Base-by-base conservation (phyloP, 2,329 filamentous ascomycete genomes). In the Cercospora janseana region DNA sequence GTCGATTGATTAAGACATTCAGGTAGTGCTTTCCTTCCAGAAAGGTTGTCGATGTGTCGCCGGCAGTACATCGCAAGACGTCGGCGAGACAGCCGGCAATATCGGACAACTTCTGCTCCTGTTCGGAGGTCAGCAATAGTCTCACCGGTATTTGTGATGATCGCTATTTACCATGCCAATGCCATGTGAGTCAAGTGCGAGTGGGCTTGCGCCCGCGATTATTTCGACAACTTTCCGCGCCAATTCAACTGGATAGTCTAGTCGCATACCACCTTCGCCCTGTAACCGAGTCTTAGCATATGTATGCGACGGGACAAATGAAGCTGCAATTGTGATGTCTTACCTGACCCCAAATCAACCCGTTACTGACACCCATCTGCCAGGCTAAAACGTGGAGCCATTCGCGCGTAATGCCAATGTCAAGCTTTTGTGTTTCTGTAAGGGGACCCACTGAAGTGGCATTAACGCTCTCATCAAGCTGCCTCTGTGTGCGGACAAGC, bases 321-420 rank as follows among this genome's bases (percentile, higher is more conserved):
- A n/a, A n/a, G n/a, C n/a, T 34, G 6, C 15, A 16, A 16, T 34
- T 12, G 15, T 10, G 13, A 18, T 13, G 34, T 38, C 34, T 38
- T 38, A 38, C 34, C 34, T 46, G 44, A n/a, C 62, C 59, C 65
- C 65, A 67, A 5, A 68, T 66, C 35, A 69, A 45, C 3, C 66
- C 66, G 29, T 68, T 68, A 32, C 60, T 65, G 13, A 69, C 66
- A 8, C 66, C 66, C 62, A 69, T 66, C 45, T 69, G 66, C 66
- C 66, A 69, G 6, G 66, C 64, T n/a, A 69, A 47, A 4, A 69
- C 62, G 41, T 69, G 66, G 6, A 69, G 45, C 66, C 66, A 69
- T 40, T 68, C 65, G 38, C 66, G 46, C 6, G 65, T 66, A 3
- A 69, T 55, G 32, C 54, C 54, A 15, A 69, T 68, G 46, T 69